Evolutionary conservation across 257 asterid species (phyloP), one percentile per base, ranked within the genome.

Genomic region (Scutellaria baicalensis): DNA sequence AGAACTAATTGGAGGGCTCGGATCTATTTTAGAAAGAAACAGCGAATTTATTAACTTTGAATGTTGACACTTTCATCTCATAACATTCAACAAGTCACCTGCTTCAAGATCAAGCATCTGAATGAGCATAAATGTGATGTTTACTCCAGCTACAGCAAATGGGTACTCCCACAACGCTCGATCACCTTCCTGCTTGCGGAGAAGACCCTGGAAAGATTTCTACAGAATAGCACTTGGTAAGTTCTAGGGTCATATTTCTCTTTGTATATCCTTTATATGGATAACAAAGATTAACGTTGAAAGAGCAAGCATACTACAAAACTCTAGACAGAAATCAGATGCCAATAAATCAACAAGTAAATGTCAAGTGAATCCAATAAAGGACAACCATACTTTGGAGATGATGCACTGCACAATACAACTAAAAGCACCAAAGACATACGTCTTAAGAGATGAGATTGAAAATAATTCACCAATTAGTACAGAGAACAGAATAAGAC

Each of bases 21-120:
- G 48, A 39, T 20, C 50, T 16, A 23, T 61, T 43, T 21, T 20
- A 70, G 27, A 31, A 63, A 44, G 61, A 44, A 48, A 9, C 4
- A 71, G 50, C 18, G 33, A 61, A 23, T 0, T 14, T 18, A 27
- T 42, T 23, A 43, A 42, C 39, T 38, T 23, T 63, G 39, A 39
- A 67, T 33, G 13, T 27, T 42, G 58, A 63, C 18, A 17, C 44
- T 49, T 60, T 59, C 16, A 42, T 47, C 69, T 27, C 58, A 58
- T n/a, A 51, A 50, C 33, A 69, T 61, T 44, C 74, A 65, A 57
- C 18, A 36, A 56, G 35, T 47, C 69, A 92, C 99, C 89, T 81
- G 99, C 96, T 88, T 91, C 99, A 76, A 91, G 91, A 81, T 94
- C 99, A 70, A 94, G 97, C 92, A 94, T 94, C 90, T 94, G 99